phyloP scores from a whole-genome alignment of 805 yeast genomes.

The Spathaspora passalidarum region DNA sequence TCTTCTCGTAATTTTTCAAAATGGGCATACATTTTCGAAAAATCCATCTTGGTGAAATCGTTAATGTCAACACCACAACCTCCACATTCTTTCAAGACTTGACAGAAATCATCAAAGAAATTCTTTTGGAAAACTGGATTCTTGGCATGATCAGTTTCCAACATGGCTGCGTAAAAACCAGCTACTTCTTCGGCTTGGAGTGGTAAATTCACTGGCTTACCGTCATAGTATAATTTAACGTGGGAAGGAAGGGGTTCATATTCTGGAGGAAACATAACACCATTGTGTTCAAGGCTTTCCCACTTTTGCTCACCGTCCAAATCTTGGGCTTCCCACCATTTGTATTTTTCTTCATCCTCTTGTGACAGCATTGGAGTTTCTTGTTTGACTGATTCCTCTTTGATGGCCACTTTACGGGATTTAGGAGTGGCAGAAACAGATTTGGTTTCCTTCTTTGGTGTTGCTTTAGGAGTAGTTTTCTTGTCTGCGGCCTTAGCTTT shows the following conservation, averaged over 20 bases:
- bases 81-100: constrained; percentile 67
- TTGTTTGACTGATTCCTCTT: constrained; percentile 5
- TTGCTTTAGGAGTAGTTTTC: constrained; percentile 2
- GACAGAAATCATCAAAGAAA: constrained; percentile 75
- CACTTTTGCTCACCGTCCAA: constrained; percentile 76
- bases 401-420: not conserved
- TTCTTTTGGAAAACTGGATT: constrained; percentile 85
- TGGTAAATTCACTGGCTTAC: constrained; percentile 72
- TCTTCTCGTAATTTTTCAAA: constrained; percentile 69
- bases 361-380: constrained; percentile 6
- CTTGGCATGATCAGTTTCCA: constrained; percentile 83
- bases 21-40: constrained; percentile 66
- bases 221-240: constrained; percentile 74
- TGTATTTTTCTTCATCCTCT: constrained; percentile 52
- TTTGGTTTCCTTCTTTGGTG: constrained; percentile 7
- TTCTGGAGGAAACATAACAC: constrained; percentile 91
- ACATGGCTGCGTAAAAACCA: constrained; percentile 86
- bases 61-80: constrained; percentile 70
- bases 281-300: constrained; percentile 83
- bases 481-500: not conserved
- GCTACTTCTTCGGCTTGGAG: constrained; percentile 93
- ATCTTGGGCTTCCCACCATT: constrained; percentile 83
- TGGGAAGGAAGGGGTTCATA: constrained; percentile 81
- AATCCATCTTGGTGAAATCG: constrained; percentile 72
- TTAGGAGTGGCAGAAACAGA: not conserved